Evolutionary conservation across 208 protist species (phyloP).

Genomic region (Acanthamoeba castellanii): DNA sequence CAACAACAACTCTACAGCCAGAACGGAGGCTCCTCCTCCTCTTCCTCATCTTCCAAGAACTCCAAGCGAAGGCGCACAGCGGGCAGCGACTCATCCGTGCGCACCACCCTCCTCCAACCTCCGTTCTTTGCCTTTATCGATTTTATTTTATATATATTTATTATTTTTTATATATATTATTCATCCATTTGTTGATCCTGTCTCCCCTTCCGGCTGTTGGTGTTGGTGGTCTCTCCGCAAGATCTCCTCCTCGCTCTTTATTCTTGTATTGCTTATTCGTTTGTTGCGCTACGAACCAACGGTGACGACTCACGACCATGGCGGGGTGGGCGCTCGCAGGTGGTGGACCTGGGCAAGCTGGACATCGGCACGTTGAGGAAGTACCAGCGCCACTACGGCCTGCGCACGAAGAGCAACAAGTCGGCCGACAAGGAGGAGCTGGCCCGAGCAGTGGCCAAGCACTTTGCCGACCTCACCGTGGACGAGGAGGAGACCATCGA

Average conservation of each 20-base stretch:
- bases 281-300: too few species aligned
- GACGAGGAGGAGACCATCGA: conserved; percentile 65
- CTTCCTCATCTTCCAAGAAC: neutral
- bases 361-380: conserved; percentile 41
- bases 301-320: neutral
- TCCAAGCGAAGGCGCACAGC: neutral
- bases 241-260: too few species aligned
- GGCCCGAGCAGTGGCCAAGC: conserved; percentile 38
- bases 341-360: conserved; percentile 50
- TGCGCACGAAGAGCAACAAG: conserved; percentile 64
- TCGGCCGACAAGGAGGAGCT: conserved; percentile 50
- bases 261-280: too few species aligned
- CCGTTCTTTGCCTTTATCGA: neutral
- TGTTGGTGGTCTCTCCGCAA: too few species aligned
- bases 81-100: neutral
- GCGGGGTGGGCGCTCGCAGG: neutral
- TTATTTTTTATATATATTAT: neutral
- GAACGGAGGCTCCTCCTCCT: neutral
- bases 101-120: neutral
- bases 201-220: too few species aligned
- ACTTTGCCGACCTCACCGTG: conserved; percentile 49
- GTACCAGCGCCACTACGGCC: conserved; percentile 49
- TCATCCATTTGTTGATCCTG: too few species aligned
- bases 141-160: neutral
- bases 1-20: neutral